A percentile compares a stretch with the other conserved stretches of the same genome.
These are phyloP conservation scores for Vigna radiata DNA, from an alignment of 306 rosid species.

Conservation along the genomic window DNA sequence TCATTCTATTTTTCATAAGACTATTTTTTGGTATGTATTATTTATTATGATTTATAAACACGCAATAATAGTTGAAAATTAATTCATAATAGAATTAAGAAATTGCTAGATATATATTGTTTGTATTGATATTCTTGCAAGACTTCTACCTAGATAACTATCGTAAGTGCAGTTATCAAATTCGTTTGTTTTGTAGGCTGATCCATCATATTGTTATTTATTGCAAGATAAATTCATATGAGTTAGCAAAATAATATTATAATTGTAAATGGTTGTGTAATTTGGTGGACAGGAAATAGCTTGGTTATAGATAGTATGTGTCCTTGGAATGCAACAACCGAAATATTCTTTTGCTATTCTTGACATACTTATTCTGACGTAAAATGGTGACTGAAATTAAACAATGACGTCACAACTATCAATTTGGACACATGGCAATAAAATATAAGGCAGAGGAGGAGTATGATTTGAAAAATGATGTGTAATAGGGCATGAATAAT, in stretches of 20 bases:
- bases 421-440: constrained; percentile 34
- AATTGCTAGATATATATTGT: not conserved
- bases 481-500: not conserved
- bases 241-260: too few relatives aligned
- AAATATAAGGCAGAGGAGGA: constrained; percentile 6
- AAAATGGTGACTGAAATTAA: constrained; percentile 45
- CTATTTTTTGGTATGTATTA: not conserved
- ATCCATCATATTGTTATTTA: too few relatives aligned
- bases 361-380: constrained; percentile 26
- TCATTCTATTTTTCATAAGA: constrained; percentile 4
- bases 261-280: constrained; percentile 1
- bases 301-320: not conserved
- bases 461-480: constrained; percentile 14
- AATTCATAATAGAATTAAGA: not conserved
- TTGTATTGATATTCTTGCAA: not conserved
- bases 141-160: not conserved
- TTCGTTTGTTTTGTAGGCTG: not conserved
- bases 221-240: not conserved
- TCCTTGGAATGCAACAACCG: constrained; percentile 30
- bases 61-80: not conserved
- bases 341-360: not conserved
- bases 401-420: constrained; percentile 53
- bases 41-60: constrained; percentile 4
- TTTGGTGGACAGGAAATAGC: constrained; percentile 26
- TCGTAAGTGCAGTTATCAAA: not conserved